These are phyloP conservation scores for Quercus rubra DNA, from an alignment of 306 rosid species.

Conservation along the genomic window DNA sequence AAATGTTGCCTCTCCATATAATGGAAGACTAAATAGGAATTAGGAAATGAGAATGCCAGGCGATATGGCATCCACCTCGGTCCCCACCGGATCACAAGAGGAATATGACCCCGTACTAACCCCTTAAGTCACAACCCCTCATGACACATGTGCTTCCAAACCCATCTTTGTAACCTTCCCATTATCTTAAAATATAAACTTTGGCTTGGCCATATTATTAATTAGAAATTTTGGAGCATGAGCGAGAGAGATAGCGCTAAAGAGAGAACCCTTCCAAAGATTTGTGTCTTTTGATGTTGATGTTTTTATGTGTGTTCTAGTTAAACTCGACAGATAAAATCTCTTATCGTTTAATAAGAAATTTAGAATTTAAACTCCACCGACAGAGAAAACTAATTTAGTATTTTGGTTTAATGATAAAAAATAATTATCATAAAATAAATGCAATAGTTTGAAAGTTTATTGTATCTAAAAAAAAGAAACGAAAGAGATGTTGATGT, in stretches of 20 bases:
- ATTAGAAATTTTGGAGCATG: not conserved
- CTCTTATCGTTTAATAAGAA: too few relatives aligned
- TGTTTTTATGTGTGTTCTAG: too few relatives aligned
- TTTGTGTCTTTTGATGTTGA: not conserved
- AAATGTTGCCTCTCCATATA: not conserved
- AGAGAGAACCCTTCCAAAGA: not conserved
- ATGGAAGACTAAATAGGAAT: not conserved
- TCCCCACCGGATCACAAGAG: constrained; percentile 8
- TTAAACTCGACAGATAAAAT: too few relatives aligned
- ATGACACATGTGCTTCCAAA: constrained; percentile 3
- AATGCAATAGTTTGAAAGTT: too few relatives aligned
- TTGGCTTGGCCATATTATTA: not conserved
- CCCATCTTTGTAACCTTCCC: constrained; percentile 11
- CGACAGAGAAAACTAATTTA: too few relatives aligned
- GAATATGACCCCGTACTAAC: constrained; percentile 29
- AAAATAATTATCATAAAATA: too few relatives aligned
- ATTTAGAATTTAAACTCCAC: too few relatives aligned
- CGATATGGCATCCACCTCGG: constrained; percentile 1
- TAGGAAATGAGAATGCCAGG: not conserved
- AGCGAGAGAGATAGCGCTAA: not conserved
- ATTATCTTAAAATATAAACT: not conserved
- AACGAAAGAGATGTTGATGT: not conserved
- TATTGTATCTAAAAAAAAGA: too few relatives aligned
- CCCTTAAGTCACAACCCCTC: constrained; percentile 17
- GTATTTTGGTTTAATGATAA: too few relatives aligned